Evolutionary conservation across 305 asterid species (phyloP).

Genomic region (Fraxinus albicans): DNA sequence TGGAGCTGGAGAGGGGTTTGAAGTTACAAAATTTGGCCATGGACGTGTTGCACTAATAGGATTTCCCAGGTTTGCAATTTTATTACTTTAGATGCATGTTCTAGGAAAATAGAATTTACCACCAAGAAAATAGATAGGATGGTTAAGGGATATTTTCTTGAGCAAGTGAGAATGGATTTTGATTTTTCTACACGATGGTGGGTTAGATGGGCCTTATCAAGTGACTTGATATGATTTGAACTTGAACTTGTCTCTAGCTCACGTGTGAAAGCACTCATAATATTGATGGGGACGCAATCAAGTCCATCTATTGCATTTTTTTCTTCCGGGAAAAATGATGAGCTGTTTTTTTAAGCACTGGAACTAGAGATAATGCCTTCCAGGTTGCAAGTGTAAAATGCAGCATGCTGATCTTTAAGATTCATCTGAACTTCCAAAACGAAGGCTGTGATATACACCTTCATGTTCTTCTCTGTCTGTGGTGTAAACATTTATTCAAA

Average conservation of each 20-base stretch:
- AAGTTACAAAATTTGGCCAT: slow-evolving; percentile 94
- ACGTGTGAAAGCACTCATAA: neutral
- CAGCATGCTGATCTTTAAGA: neutral
- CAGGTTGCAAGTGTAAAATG: neutral
- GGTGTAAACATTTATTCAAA: neutral
- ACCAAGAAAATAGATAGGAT: neutral
- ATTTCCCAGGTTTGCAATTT: slow-evolving; percentile 81
- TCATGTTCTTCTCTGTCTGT: neutral
- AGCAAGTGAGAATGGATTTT: neutral
- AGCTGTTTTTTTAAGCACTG: neutral
- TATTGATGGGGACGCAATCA: neutral
- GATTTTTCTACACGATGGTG: neutral
- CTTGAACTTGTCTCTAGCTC: neutral
- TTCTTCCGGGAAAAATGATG: neutral
- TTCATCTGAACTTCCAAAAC: neutral
- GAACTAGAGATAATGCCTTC: neutral
- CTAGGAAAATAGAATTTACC: neutral
- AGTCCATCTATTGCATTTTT: neutral
- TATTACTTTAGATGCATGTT: neutral
- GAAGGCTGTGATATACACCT: neutral
- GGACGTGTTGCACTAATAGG: slow-evolving; percentile 98
- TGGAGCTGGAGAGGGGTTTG: slow-evolving; percentile 98
- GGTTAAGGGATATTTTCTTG: neutral
- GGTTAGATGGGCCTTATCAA: neutral
- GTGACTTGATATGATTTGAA: neutral